These are phyloP conservation scores for Cutaneotrichosporon daszewskae DNA, from an alignment of 1,284 basidiomycete genomes.

Conservation along the genomic window DNA sequence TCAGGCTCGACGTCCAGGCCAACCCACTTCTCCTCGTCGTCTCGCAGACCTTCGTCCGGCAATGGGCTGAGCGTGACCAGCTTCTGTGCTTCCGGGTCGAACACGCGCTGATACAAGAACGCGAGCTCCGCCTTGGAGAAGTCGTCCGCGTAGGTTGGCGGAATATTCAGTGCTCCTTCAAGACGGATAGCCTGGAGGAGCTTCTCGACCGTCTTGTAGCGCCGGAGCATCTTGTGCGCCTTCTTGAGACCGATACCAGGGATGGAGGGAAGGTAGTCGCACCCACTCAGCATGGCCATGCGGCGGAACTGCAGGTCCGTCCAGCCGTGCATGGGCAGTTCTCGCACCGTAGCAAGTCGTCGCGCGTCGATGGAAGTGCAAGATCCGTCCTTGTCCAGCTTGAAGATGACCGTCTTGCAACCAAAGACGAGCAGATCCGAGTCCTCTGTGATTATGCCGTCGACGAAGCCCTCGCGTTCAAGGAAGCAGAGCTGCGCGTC, in stretches of 20 bases:
- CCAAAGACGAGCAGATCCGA: slow-evolving; percentile 97
- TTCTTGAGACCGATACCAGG: slow-evolving; percentile 94
- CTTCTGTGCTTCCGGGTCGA: slow-evolving; percentile 62
- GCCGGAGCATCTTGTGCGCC: slow-evolving; percentile 74
- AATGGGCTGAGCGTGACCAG: slow-evolving; percentile 66
- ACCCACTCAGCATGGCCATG: slow-evolving; percentile 96
- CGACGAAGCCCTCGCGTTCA: slow-evolving; percentile 73
- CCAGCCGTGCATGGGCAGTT: slow-evolving; percentile 81
- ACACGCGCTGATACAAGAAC: slow-evolving; percentile 91
- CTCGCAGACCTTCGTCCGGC: slow-evolving; percentile 53
- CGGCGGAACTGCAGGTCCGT: slow-evolving; percentile 80
- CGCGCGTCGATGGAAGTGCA: slow-evolving; percentile 73
- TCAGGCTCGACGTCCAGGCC: slow-evolving; percentile 54
- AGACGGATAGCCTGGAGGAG: slow-evolving; percentile 71
- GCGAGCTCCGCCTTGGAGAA: slow-evolving; percentile 76
- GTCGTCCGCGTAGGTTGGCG: slow-evolving; percentile 65
- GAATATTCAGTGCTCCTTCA: slow-evolving; percentile 80
- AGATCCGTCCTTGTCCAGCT: slow-evolving; percentile 71
- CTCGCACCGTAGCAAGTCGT: slow-evolving; percentile 66
- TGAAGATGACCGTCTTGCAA: slow-evolving; percentile 69
- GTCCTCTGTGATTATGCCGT: slow-evolving; percentile 95
- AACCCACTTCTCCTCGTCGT: slow-evolving; percentile 65
- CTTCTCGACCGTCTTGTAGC: slow-evolving; percentile 80
- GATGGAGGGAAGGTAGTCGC: slow-evolving; percentile 96
- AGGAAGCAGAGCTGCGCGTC: slow-evolving; percentile 95